Conservation (phyloP, 768 basidiomycete genomes). For the Suillus sp. region DNA sequence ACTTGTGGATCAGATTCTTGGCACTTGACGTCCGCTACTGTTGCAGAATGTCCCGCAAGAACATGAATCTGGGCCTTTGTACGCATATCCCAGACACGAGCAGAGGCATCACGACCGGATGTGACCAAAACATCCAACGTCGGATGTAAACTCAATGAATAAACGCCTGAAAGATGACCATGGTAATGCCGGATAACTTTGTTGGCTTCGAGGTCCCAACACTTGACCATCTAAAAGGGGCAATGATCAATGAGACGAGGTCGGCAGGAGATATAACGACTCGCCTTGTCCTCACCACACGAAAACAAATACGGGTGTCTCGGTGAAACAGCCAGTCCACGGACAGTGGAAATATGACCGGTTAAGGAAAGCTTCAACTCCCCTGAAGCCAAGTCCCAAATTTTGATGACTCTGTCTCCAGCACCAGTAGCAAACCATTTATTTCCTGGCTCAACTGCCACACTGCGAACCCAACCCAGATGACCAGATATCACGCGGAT, state of each 20-base stretch:
- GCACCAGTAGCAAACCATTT: slow-evolving; percentile 99
- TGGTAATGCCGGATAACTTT: slow-evolving; percentile 99
- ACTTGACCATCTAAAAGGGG: slow-evolving; percentile 91
- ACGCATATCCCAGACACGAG: slow-evolving; percentile 99
- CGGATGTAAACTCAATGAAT: slow-evolving; percentile 88
- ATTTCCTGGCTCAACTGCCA: slow-evolving; percentile 97
- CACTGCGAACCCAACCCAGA: slow-evolving; percentile 95
- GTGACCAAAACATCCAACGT: slow-evolving; percentile 96
- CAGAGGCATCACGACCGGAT: slow-evolving; percentile 93
- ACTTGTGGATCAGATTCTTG: slow-evolving; percentile 98
- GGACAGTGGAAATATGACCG: slow-evolving; percentile 95
- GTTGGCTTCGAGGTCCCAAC: slow-evolving; percentile 98
- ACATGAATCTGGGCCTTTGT: slow-evolving; percentile 96
- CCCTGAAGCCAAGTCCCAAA: slow-evolving; percentile 98
- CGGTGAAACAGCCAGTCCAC: slow-evolving; percentile 89
- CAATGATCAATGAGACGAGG: slow-evolving; percentile 2
- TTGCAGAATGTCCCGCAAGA: slow-evolving; percentile 90
- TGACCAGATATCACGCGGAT: slow-evolving; percentile 96
- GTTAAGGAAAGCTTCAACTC: slow-evolving; percentile 96
- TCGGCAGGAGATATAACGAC: slow-evolving; percentile 17
- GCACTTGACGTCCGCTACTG: slow-evolving; percentile 93
- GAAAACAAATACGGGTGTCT: slow-evolving; percentile 98
- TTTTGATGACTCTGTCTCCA: slow-evolving; percentile 97
- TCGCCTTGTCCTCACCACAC: slow-evolving; percentile 95
- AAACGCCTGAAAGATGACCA: slow-evolving; percentile 98